Conservation (phyloP, 495 filamentous ascomycete species). For the Hyphodiscus hymeniophilus region DNA sequence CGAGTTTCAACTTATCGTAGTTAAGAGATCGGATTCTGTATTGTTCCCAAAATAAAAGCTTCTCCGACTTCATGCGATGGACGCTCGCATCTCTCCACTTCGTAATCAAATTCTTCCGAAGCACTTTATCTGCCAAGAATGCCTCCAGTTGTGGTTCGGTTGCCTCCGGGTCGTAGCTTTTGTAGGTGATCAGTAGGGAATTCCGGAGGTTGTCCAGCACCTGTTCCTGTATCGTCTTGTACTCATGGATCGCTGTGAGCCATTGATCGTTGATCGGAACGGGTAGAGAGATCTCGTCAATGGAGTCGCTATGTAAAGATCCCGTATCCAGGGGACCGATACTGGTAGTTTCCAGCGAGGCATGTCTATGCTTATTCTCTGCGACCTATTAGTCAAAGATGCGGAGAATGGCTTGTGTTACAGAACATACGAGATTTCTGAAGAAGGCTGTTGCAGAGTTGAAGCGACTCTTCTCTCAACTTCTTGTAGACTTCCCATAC, state of each 20-base stretch:
- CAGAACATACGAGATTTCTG: slow-evolving; percentile 19
- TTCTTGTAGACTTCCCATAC: slow-evolving; percentile 27
- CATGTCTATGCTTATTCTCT: slow-evolving; percentile 7
- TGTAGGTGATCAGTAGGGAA: slow-evolving; percentile 24
- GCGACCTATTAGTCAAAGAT: neutral
- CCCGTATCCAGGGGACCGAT: slow-evolving; percentile 12
- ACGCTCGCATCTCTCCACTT: slow-evolving; percentile 28
- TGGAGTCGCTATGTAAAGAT: slow-evolving; percentile 11
- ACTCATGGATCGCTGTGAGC: slow-evolving; percentile 26
- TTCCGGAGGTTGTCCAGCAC: slow-evolving; percentile 22
- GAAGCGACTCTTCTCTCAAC: slow-evolving; percentile 20
- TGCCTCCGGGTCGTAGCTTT: slow-evolving; percentile 25
- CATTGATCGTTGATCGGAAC: slow-evolving; percentile 18
- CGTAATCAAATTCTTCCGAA: slow-evolving; percentile 21
- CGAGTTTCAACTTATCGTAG: slow-evolving; percentile 18
- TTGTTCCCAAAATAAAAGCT: slow-evolving; percentile 23
- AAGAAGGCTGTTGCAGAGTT: slow-evolving; percentile 20
- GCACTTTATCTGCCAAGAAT: slow-evolving; percentile 21
- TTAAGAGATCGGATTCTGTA: slow-evolving; percentile 16
- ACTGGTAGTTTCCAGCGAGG: slow-evolving; percentile 11
- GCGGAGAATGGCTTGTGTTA: neutral
- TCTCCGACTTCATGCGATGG: slow-evolving; percentile 25
- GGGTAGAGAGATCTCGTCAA: slow-evolving; percentile 3
- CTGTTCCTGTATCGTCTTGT: slow-evolving; percentile 23
- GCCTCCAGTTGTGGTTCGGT: slow-evolving; percentile 20